Evolutionary conservation across 2,329 filamentous ascomycete genomes (phyloP), one percentile per base, ranked within the genome.

Genomic region (Pezicula radicicola): DNA sequence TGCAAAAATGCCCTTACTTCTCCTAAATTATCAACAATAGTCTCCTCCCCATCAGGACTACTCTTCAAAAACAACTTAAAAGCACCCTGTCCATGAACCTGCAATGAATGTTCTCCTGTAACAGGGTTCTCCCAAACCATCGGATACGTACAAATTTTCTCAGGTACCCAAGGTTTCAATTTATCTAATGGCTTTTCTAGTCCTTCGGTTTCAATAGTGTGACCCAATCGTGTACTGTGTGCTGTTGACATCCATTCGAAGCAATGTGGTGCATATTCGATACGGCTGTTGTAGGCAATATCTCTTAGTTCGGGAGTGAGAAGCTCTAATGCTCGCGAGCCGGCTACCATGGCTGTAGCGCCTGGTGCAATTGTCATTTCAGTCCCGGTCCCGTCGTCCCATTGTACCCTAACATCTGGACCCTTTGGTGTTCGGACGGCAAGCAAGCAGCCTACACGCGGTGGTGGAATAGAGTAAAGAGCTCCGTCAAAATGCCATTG

Each of bases 41-140:
- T 55, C 55, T 57, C 56, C 27, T 54, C 55, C 2, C 50, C 67
- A 48, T 68, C 60, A 3, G 61, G 57, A 19, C 54, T 59, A 52
- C 54, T 61, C 51, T 64, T 66, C 41, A 69, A 63, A 52, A 65
- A 69, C 37, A 70, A 55, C 57, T 66, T 68, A 19, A 63, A 61
- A 15, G 67, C 68, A 1, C 63, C 68, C 51, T 70, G 66, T 13
- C 68, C 68, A 55, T 70, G 68, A 12, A 70, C 63, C 54, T 70
- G 68, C 46, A 70, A 54, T 19, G 52, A 55, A 27, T 57, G 48
- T 42, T 59, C 53, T 8, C 53, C 53, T 15, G 68, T 69, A 45
- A 62, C 60, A 8, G 68, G 68, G 54, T 70, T 70, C 27, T 65
- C 66, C 67, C 68, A 70, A 10, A 69, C 68, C 68, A 70, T 70